These are phyloP conservation scores for Thalassiosira livingstoniorum DNA, from an alignment of 352 stramenopile genomes.

Conservation along the genomic window DNA sequence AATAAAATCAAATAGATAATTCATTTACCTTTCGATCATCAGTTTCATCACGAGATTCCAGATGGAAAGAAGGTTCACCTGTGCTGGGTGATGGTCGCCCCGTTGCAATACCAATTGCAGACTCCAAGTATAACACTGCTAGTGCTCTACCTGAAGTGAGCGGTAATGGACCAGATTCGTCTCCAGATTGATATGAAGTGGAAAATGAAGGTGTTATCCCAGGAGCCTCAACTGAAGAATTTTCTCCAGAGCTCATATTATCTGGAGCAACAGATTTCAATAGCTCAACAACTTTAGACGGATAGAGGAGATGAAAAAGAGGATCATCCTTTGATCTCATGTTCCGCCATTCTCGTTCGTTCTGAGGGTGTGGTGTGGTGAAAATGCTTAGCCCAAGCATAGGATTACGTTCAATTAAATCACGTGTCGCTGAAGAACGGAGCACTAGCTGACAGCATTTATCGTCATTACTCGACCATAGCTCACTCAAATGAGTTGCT, in stretches of 20 bases:
- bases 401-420: slow-evolving; percentile 79
- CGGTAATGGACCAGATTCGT: slow-evolving; percentile 47
- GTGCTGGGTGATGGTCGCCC: slow-evolving; percentile 57
- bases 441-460: slow-evolving; percentile 73
- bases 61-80: slow-evolving; percentile 41
- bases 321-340: slow-evolving; percentile 70
- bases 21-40: slow-evolving; percentile 64
- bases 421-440: slow-evolving; percentile 59
- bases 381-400: slow-evolving; percentile 81
- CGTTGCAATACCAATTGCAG: slow-evolving; percentile 80
- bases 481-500: slow-evolving; percentile 78
- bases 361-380: slow-evolving; percentile 76
- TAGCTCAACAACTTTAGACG: slow-evolving; percentile 71
- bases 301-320: slow-evolving; percentile 64
- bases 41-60: slow-evolving; percentile 48
- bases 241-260: slow-evolving; percentile 44
- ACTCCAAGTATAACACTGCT: slow-evolving; percentile 80
- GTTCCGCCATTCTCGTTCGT: slow-evolving; percentile 74
- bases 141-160: slow-evolving; percentile 78
- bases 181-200: not conserved
- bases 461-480: slow-evolving; percentile 76
- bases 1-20: no score
- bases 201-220: slow-evolving; percentile 25
- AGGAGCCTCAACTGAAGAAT: slow-evolving; percentile 57
- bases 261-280: slow-evolving; percentile 72